Evolutionary conservation across 2,329 filamentous ascomycete species (phyloP).

Genomic region (Volutella citrinella): DNA sequence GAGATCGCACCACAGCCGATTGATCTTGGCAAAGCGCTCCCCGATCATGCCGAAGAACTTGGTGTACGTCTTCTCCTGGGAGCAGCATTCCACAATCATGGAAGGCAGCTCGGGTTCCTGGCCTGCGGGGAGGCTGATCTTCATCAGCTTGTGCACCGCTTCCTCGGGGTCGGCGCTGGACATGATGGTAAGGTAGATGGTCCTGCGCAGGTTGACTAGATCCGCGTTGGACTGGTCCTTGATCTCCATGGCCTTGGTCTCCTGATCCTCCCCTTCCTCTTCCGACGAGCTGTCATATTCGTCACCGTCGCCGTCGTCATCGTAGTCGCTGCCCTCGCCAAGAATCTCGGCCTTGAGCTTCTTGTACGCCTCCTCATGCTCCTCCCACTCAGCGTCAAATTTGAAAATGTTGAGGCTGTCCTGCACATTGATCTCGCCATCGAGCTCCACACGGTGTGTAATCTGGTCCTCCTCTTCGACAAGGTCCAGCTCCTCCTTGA

Average conservation of each 20-base stretch:
- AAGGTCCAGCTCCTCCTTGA: slow-evolving; percentile 90
- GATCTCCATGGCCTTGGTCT: slow-evolving; percentile 86
- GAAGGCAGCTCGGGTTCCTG: slow-evolving; percentile 88
- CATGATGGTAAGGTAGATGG: slow-evolving; percentile 97
- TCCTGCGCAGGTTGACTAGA: slow-evolving; percentile 86
- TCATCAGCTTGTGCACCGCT: slow-evolving; percentile 95
- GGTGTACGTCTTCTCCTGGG: slow-evolving; percentile 93
- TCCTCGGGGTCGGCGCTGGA: slow-evolving; percentile 95
- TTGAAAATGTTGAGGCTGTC: slow-evolving; percentile 96
- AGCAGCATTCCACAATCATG: slow-evolving; percentile 97
- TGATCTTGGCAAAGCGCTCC: slow-evolving; percentile 93
- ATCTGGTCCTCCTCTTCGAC: slow-evolving; percentile 99
- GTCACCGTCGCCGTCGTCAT: slow-evolving; percentile 65
- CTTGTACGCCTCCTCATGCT: slow-evolving; percentile 86
- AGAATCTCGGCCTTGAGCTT: slow-evolving; percentile 90
- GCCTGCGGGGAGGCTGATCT: slow-evolving; percentile 81
- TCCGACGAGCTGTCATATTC: slow-evolving; percentile 64
- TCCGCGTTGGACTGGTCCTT: slow-evolving; percentile 98
- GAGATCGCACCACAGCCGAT: slow-evolving; percentile 88
- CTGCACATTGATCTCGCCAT: slow-evolving; percentile 80
- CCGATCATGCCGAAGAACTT: slow-evolving; percentile 96
- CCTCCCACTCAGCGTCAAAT: slow-evolving; percentile 83
- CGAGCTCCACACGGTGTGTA: slow-evolving; percentile 79
- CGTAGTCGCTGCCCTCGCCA: slow-evolving; percentile 85
- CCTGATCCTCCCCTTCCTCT: slow-evolving; percentile 69